A percentile compares a stretch with the other conserved stretches of the same genome.
These are phyloP conservation scores for Bassia scoparia DNA, from an alignment of 148 eudicot genomes.

Conservation along the genomic window DNA sequence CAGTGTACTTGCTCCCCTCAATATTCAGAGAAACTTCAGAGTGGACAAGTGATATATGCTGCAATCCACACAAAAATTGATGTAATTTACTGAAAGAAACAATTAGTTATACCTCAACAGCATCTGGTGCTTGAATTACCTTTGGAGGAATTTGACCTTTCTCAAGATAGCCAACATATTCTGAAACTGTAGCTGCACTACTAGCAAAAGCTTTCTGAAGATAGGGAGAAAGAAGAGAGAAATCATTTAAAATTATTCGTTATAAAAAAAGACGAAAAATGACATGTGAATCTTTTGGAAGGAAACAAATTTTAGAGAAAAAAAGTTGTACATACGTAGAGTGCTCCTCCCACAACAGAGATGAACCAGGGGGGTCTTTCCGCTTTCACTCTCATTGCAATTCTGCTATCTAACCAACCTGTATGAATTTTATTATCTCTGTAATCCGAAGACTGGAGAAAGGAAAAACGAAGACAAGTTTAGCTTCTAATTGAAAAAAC, in stretches of 20 bases:
- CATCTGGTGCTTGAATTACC: constrained; percentile 37
- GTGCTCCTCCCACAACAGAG: constrained; percentile 98
- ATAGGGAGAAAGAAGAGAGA: constrained; percentile 15
- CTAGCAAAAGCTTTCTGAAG: constrained; percentile 96
- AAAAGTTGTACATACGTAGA: constrained; percentile 60
- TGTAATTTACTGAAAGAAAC: constrained; percentile 10
- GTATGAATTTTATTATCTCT: constrained; percentile 92
- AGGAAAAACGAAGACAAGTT: constrained; percentile 7
- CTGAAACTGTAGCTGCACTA: constrained; percentile 93
- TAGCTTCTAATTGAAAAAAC: neutral
- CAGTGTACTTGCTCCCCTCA: constrained; percentile 98
- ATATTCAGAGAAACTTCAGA: constrained; percentile 88
- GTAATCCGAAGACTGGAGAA: constrained; percentile 80
- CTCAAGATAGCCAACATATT: constrained; percentile 95
- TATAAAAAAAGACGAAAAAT: neutral
- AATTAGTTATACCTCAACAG: constrained; percentile 3
- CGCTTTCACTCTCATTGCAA: constrained; percentile 99
- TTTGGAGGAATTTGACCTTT: constrained; percentile 99
- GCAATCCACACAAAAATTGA: constrained; percentile 32
- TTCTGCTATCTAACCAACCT: constrained; percentile 99
- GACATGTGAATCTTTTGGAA: neutral
- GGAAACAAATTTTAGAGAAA: neutral
- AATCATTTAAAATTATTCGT: constrained; percentile 10
- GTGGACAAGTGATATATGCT: constrained; percentile 98
- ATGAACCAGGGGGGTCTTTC: constrained; percentile 99